Evolutionary conservation across 169 alveolate species (phyloP), one percentile per base, ranked within the genome.

Genomic region (Eimeria necatrix): DNA sequence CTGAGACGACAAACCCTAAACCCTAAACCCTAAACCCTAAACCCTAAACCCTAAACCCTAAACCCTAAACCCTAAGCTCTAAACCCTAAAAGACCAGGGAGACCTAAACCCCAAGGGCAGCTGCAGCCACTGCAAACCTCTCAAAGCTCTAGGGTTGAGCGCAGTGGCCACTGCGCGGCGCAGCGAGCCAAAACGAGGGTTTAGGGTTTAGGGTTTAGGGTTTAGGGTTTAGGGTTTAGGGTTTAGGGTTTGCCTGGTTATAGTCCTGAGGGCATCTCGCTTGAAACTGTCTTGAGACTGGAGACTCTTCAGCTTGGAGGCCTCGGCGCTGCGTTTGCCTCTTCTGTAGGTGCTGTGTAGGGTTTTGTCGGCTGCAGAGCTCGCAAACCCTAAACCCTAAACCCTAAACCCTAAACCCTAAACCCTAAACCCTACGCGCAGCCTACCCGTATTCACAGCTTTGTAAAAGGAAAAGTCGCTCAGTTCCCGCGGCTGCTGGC

Each of bases 251-350:
- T 80, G 51, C 89, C 89, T 80, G 89, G 89, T 80, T 41, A 80
- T 80, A 3, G 89, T 80, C 49, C 89, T 18, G 22, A 80, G 89
- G 56, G 89, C 89, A 20, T 80, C 89, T 41, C 89, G 89, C 12
- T 80, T 80, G 56, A 80, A 80, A 48, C 89, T 80, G 52, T 80
- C 89, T n/a, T 80, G 89, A 49, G 89, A 51, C 51, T 80, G 89
- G 49, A 80, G 89, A 5, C 68, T 20, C 51, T 80, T 80, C 18
- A 80, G 71, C 89, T 80, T 80, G 18, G 89, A 48, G 9, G 89
- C 70, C 49, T 80, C 89, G 6, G 89, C 89, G 20, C 89, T 80
- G n/a, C 89, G 4, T 20, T 80, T 80, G n/a, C 90, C 73, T 24
- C 73, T 52, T 20, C 73, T 52, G 56, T 81, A 52, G 20, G 73